Evolutionary conservation across 305 asterid species (phyloP).

Genomic region (Solanum chacoense): DNA sequence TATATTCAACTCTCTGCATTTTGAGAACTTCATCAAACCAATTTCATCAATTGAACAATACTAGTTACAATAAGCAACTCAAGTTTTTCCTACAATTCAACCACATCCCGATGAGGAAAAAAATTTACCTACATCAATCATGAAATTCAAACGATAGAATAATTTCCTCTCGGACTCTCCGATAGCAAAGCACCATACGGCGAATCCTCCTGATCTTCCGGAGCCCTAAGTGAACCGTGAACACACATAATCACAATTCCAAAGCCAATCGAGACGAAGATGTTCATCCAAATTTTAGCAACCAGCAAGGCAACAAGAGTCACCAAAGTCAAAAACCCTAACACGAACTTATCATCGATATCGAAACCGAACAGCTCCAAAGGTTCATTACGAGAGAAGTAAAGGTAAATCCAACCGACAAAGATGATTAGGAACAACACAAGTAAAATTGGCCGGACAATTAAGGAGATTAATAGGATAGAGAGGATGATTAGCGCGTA

Average conservation of each 20-base stretch:
- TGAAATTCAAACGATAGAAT: conserved; percentile 43
- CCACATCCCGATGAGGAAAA: not conserved
- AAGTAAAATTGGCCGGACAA: conserved; percentile 49
- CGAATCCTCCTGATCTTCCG: conserved; percentile 58
- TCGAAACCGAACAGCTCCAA: conserved; percentile 38
- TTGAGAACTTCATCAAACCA: not conserved
- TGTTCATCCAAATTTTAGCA: conserved; percentile 54
- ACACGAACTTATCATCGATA: conserved; percentile 37
- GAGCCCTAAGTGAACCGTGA: conserved; percentile 70
- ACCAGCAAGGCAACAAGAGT: conserved; percentile 48
- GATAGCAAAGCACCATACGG: conserved; percentile 79
- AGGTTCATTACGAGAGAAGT: conserved; percentile 56
- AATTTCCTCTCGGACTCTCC: conserved; percentile 63
- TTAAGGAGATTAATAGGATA: conserved; percentile 48
- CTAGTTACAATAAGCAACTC: conserved; percentile 1
- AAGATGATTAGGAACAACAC: conserved; percentile 51
- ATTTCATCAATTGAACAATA: not conserved
- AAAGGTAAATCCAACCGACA: conserved; percentile 51
- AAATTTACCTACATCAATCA: not conserved
- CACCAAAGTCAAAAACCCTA: conserved; percentile 33
- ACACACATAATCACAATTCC: conserved; percentile 42
- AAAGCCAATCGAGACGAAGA: conserved; percentile 32
- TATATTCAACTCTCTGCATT: not conserved
- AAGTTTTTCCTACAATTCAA: conserved; percentile 2
- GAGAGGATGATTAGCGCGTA: conserved; percentile 41